Base-by-base conservation (phyloP, 2,329 filamentous ascomycete species). In the Hypoxylon sp. region DNA sequence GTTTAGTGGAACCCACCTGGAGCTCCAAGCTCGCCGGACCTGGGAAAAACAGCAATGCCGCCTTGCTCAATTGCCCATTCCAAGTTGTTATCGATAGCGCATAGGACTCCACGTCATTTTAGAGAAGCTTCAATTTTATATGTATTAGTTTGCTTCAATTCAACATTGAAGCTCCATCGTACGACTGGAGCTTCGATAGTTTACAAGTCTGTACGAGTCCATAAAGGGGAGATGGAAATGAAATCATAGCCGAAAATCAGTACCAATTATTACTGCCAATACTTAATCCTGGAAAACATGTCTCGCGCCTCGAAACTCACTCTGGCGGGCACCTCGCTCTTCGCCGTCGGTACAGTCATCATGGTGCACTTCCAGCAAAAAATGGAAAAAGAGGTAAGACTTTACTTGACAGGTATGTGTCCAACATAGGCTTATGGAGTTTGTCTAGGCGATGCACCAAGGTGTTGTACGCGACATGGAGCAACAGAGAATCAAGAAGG, bases 381-480 rank as follows among this genome's bases (percentile, higher is more conserved):
- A 74, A 85, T 86, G 32, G 96, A 99, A 77, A 90, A 92, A 84
- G 87, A 88, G 70, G 95, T 97, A 84, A 65, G 89, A 69, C 48
- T 67, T 48, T 8, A 4, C 25, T 53, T 19, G 5, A 2, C 1
- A 27, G 12, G 5, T 11, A 39, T 29, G 30, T 9, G 5, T 21
- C 32, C 12, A 34, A 50, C 30, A 30, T n/a, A 27, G 54, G 9
- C 53, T 59, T 23, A 70, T 41, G 16, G 59, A 16, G 29, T 41
- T 8, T 37, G 25, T 45, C 2, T 68, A 95, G 96, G 92, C 93
- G 61, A 99, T 99, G 96, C 96, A 99, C 76, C 88, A 91, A 71
- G 96, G 96, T 46, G 96, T 99, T 43, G 83, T 98, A 70, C 92
- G 95, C 69, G 96, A 99, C 76, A 91, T 97, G 85, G 95, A 98